Base-by-base conservation (phyloP, 805 yeast species). In the Saturnispora dispora region DNA sequence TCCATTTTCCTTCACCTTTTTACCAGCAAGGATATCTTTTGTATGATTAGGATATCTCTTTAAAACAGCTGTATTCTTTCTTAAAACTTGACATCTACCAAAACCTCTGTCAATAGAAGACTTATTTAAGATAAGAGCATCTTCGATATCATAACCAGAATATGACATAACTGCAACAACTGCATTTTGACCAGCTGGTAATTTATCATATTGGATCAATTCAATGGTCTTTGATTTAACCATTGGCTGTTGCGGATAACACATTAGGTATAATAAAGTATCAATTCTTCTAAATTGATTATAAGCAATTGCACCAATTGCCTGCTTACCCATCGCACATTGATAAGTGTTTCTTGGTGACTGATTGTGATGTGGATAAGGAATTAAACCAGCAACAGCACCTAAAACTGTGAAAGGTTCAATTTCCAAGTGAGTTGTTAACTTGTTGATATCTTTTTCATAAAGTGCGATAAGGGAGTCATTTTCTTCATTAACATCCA, bases 221-320 rank as follows among this genome's bases (percentile, higher is more conserved):
- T 93, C 99, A 58, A 93, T 93, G 0, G 99, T 93, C 66, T 89
- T 88, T 4, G 98, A 89, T 71, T 93, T 93, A 27, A 93, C 99
- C 98, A 93, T 88, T 0, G 99, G 99, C 66, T 93, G 98, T 70
- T 93, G 98, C 4, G 99, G 99, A 64, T 93, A 93, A n/a, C 89
- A 96, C 96, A 93, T 87, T 57, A 93, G 74, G 63, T 93, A 93
- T 57, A 93, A 73, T 63, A 93, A 71, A 1, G 99, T 93, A 64
- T 93, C 99, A 58, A 93, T 91, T 68, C 99, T 83, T 64, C 88
- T 79, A 71, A 93, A 87, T 70, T 93, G 99, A 68, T 93, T 93
- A 67, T 93, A 93, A 10, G 95, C 96, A 69, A 93, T 93, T 2
- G 98, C 98, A 59, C 99, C 99, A 68, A 93, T 91, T n/a, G 99